Conservation (phyloP, 768 basidiomycete species). For the Peribolospora baueri region DNA sequence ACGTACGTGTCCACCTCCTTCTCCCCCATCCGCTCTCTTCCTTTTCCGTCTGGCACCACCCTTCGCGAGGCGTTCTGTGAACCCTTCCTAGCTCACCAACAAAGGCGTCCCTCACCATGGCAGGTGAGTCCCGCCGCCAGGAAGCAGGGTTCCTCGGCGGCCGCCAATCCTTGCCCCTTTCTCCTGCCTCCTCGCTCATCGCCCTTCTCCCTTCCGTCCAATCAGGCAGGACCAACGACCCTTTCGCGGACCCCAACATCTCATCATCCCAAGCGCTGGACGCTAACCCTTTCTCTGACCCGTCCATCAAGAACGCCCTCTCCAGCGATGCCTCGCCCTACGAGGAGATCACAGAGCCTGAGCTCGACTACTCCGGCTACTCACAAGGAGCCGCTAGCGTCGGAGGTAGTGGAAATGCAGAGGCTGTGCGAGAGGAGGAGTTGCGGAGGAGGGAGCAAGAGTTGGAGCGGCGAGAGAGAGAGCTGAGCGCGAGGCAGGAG, state of each 20-base stretch:
- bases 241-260: conserved; percentile 50
- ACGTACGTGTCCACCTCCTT: no score
- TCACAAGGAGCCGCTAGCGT: neutral
- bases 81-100: no score
- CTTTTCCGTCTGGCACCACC: no score
- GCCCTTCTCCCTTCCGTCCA: no score
- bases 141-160: no score
- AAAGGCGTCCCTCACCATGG: no score
- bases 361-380: neutral
- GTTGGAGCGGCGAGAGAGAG: conserved; percentile 44
- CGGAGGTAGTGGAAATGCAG: conserved; percentile 1
- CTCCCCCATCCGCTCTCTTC: no score
- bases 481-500: conserved; percentile 24
- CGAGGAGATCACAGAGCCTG: neutral
- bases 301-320: conserved; percentile 16
- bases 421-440: conserved; percentile 27
- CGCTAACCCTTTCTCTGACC: conserved; percentile 69
- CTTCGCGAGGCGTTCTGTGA: no score
- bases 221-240: conserved; percentile 20
- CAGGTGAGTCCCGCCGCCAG: no score
- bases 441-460: conserved; percentile 57
- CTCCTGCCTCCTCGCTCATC: no score
- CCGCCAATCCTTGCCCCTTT: no score
- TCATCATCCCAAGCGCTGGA: conserved; percentile 32
- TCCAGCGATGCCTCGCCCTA: neutral